Evolutionary conservation across 2,329 filamentous ascomycete genomes (phyloP), one percentile per base, ranked within the genome.

Genomic region (Paramyrothecium sp.): DNA sequence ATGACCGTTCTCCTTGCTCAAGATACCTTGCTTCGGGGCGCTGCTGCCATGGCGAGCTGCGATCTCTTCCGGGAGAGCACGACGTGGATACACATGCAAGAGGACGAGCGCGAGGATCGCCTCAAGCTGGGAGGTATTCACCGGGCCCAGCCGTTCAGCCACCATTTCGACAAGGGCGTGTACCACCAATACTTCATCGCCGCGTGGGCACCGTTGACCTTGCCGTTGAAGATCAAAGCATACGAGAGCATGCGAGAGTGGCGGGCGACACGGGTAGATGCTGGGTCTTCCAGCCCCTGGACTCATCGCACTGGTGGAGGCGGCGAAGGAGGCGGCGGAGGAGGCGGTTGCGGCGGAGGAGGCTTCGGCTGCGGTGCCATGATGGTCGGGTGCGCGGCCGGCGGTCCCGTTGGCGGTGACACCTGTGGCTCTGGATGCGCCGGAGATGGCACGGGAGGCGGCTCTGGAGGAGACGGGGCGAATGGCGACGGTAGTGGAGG

Each of bases 41-140:
- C 73, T 13, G 62, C 66, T 3, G 73, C 73, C 23, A 77, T 78
- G 74, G 66, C 71, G 10, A 56, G 61, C 30, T 68, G 60, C 3
- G 51, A 59, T 2, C 57, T 57, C 2, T 71, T 76, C 51, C 58
- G 61, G 51, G 60, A 63, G 26, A 58, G 66, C 21, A 76, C 74
- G 2, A 52, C 56, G 16, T 77, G 73, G 75, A 63, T 77, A 2
- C 68, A 73, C 49, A 44, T 58, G 13, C 57, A 61, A 33, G 41
- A 50, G 26, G 61, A 67, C 53, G 61, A 61, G 3, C 59, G 61
- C 22, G 62, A 61, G 7, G 67, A 69, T 48, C 65, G 74, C n/a
- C 61, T 75, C 48, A 75, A 72, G 53, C 66, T 77, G 1, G 75
- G 74, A 20, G 74, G 76, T 11, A 75, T 78, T 57, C 73, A 78